phyloP scores from a whole-genome alignment of 1,284 basidiomycete genomes.

The Apiotrichum domesticum region DNA sequence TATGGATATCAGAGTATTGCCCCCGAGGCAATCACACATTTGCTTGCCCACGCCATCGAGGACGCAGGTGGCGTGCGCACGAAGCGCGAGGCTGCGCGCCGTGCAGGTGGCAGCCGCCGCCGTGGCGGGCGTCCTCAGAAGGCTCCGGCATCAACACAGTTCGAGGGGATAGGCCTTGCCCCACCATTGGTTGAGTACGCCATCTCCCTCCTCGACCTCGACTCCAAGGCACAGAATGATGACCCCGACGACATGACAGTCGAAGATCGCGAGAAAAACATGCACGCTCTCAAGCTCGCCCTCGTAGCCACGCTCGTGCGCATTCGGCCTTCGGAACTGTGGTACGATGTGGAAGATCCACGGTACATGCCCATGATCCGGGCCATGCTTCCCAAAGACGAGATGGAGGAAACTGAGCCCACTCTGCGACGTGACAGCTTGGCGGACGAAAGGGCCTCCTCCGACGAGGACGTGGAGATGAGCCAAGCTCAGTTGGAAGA shows the following conservation, averaged over 20 bases:
- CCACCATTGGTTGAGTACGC: conserved; percentile 6
- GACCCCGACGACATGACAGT: background rate
- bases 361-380: background rate
- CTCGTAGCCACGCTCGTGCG: background rate
- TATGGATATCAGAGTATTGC: no score
- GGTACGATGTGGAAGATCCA: background rate
- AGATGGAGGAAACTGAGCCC: no score
- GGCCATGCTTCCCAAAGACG: background rate
- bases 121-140: no score
- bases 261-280: no score
- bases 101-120: background rate
- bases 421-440: no score
- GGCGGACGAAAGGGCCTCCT: no score
- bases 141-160: no score
- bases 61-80: conserved; percentile 23
- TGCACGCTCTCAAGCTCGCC: conserved; percentile 1
- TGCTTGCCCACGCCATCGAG: conserved; percentile 23
- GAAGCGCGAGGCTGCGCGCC: background rate
- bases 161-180: background rate
- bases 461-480: no score
- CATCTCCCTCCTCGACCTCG: conserved; percentile 1
- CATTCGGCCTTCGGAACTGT: background rate
- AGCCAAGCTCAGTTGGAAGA: no score
- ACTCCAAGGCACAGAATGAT: background rate
- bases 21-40: conserved; percentile 10